These are phyloP conservation scores for Phaffia rhodozyma DNA, from an alignment of 1,284 basidiomycete genomes.

Conservation along the genomic window DNA sequence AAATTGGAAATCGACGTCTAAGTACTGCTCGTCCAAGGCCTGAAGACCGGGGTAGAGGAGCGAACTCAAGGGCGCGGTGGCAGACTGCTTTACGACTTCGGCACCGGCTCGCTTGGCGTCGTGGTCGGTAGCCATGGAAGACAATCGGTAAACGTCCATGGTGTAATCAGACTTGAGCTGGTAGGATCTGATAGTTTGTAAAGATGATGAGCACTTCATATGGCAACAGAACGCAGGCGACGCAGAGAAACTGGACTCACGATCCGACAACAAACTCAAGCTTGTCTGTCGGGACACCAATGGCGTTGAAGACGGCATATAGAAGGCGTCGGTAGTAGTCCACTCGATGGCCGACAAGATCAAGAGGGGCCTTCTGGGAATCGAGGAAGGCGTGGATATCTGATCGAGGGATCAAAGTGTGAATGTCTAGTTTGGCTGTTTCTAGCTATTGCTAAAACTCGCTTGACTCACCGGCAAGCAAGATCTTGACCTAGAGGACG, in stretches of 20 bases:
- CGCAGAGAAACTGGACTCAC: conserved; percentile 29
- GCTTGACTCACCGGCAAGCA: conserved; percentile 60
- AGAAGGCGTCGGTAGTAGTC: conserved; percentile 83
- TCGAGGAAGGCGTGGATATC: conserved; percentile 97
- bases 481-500: conserved; percentile 56
- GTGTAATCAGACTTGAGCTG: conserved; percentile 87
- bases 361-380: conserved; percentile 93
- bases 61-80: conserved; percentile 78
- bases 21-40: conserved; percentile 93
- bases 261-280: conserved; percentile 80
- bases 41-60: conserved; percentile 93
- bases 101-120: conserved; percentile 99
- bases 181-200: conserved; percentile 41
- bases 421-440: conserved; percentile 3
- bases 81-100: conserved; percentile 96
- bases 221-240: background rate
- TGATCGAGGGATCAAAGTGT: conserved; percentile 30
- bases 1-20: conserved; percentile 94
- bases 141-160: conserved; percentile 85
- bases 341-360: conserved; percentile 77
- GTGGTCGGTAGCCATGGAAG: conserved; percentile 81
- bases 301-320: conserved; percentile 65
- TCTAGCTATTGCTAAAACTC: background rate
- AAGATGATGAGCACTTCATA: no score
- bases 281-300: conserved; percentile 80